phyloP scores from a whole-genome alignment of 192 early-diverging fungal species.

The Paraglomus occultum region DNA sequence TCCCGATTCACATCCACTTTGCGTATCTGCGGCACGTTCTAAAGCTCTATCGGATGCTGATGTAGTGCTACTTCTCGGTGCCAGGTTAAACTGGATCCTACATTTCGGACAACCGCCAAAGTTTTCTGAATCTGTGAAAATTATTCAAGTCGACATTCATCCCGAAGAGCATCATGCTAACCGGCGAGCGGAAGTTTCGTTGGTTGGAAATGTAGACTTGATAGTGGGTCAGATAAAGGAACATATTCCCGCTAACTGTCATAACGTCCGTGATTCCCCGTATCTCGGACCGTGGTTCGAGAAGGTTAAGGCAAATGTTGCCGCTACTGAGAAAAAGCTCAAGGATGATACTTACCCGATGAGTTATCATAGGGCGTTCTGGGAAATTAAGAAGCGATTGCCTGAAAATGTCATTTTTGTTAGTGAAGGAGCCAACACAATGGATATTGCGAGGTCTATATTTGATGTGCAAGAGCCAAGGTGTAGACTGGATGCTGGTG shows the following conservation, averaged over 20 bases:
- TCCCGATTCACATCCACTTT: conserved; percentile 58
- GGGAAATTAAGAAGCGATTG: conserved; percentile 60
- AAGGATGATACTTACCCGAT: conserved; percentile 48
- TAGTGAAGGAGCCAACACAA: conserved; percentile 75
- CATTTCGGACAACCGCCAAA: conserved; percentile 63
- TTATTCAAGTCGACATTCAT: conserved; percentile 70
- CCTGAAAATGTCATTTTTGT: conserved; percentile 57
- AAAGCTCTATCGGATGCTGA: conserved; percentile 63
- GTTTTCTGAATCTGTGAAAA: conserved; percentile 51
- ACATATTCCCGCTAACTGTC: not conserved
- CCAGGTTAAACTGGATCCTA: conserved; percentile 72
- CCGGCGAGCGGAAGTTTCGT: conserved; percentile 43
- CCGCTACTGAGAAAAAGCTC: conserved; percentile 42
- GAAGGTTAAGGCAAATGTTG: conserved; percentile 45
- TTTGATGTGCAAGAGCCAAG: conserved; percentile 65
- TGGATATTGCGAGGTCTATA: conserved; percentile 74
- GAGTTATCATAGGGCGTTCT: conserved; percentile 67
- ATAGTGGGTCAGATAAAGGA: conserved; percentile 52
- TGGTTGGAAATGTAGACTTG: conserved; percentile 60
- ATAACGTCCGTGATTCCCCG: not conserved
- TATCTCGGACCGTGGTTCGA: conserved; percentile 36
- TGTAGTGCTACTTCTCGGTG: conserved; percentile 67
- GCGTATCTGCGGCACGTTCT: conserved; percentile 63
- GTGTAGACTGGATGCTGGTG: conserved; percentile 64
- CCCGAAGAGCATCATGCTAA: conserved; percentile 67